phyloP scores from a whole-genome alignment of 768 basidiomycete species.

The Lentinula guzmanii region DNA sequence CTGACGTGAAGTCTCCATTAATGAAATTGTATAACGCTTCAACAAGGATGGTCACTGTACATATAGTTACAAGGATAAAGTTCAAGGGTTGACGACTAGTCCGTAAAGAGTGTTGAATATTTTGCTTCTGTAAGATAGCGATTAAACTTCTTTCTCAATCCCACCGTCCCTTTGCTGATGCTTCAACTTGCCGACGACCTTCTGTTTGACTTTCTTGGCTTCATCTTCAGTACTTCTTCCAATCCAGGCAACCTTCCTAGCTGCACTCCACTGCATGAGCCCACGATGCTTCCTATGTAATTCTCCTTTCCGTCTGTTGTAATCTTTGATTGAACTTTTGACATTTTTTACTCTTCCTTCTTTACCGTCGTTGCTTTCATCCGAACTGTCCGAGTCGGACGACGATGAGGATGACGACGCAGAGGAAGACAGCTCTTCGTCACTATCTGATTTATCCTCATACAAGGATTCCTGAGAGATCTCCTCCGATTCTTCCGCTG shows the following conservation, averaged over 20 bases:
- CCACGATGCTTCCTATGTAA: slow-evolving; percentile 52
- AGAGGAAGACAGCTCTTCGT: slow-evolving; percentile 15
- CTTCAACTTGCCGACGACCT: slow-evolving; percentile 30
- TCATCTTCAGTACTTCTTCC: slow-evolving; percentile 44
- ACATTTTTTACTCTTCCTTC: slow-evolving; percentile 17
- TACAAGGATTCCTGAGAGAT: slow-evolving; percentile 10
- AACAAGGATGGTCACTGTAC: too few species aligned
- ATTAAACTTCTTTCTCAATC: slow-evolving; percentile 34
- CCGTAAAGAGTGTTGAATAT: neutral
- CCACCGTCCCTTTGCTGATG: slow-evolving; percentile 27
- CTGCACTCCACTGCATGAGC: slow-evolving; percentile 55
- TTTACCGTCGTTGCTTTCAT: slow-evolving; percentile 11
- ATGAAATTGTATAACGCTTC: too few species aligned
- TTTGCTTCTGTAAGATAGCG: neutral
- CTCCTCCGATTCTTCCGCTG: slow-evolving; percentile 29
- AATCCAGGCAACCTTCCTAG: slow-evolving; percentile 50
- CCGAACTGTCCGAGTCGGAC: slow-evolving; percentile 13
- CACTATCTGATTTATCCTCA: slow-evolving; percentile 9
- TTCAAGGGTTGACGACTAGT: neutral
- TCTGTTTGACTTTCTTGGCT: slow-evolving; percentile 30
- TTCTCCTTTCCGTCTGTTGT: slow-evolving; percentile 34
- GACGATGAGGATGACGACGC: slow-evolving; percentile 7
- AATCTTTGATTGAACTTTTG: slow-evolving; percentile 31
- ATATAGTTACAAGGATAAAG: too few species aligned
- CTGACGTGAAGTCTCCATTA: neutral